These are phyloP conservation scores for Neostapfia colusana DNA, from an alignment of 176 grass and related monocot species.

Conservation along the genomic window DNA sequence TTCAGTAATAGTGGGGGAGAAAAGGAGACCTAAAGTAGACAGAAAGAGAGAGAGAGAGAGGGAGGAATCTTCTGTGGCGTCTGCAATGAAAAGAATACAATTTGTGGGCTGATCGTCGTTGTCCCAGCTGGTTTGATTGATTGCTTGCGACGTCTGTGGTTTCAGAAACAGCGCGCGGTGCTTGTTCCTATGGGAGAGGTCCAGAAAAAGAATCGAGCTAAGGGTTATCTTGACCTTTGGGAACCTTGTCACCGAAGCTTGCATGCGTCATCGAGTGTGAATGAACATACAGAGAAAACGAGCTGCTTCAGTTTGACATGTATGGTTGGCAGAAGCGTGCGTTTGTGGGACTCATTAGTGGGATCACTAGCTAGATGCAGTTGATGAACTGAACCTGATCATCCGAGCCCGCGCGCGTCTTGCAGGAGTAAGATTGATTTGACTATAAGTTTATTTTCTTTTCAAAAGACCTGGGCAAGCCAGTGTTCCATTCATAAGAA, in stretches of 20 bases:
- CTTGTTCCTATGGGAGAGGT: constrained; percentile 10
- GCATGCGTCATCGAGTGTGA: constrained; percentile 23
- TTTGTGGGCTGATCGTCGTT: constrained; percentile 23
- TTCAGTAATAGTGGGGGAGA: constrained; percentile 18
- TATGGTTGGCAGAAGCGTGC: not conserved
- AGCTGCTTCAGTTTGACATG: not conserved
- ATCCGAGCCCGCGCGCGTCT: not conserved
- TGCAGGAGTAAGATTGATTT: not conserved
- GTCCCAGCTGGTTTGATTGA: constrained; percentile 32
- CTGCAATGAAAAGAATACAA: constrained; percentile 28
- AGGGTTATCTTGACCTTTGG: constrained; percentile 11
- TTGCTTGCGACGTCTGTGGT: constrained; percentile 35
- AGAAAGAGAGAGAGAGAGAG: not conserved
- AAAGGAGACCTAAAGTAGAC: constrained; percentile 1
- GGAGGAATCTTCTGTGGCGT: constrained; percentile 42
- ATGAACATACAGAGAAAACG: constrained; percentile 24
- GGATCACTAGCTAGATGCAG: too few species aligned
- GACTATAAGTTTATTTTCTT: too few species aligned
- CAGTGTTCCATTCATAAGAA: too few species aligned
- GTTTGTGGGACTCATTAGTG: not conserved
- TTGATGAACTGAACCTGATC: not conserved
- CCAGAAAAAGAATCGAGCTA: not conserved
- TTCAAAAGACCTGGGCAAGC: too few species aligned
- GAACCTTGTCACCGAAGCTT: not conserved
- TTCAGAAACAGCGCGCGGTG: not conserved